phyloP scores from a whole-genome alignment of 306 rosid genomes.

The Medicago ruthenica region DNA sequence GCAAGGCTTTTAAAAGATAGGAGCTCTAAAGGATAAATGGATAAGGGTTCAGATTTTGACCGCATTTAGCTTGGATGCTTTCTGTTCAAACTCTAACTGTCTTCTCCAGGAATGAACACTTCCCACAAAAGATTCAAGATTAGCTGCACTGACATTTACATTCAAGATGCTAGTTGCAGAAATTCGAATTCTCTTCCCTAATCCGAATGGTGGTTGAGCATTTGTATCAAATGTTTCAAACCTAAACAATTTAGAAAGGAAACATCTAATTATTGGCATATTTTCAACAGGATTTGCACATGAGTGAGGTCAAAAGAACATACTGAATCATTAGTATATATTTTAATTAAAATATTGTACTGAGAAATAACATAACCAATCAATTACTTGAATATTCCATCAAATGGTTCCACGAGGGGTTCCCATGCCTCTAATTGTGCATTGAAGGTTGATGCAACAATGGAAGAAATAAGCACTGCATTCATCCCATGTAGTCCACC shows the following conservation, averaged over 20 bases:
- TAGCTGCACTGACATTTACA: slow-evolving; percentile 88
- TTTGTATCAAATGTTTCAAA: slow-evolving; percentile 85
- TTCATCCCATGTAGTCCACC: slow-evolving; percentile 89
- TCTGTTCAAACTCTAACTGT: slow-evolving; percentile 86
- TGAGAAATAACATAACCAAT: slow-evolving; percentile 13
- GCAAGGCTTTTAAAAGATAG: slow-evolving; percentile 34
- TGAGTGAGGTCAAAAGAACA: slow-evolving; percentile 29
- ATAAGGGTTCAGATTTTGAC: slow-evolving; percentile 49
- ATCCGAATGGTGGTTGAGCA: slow-evolving; percentile 60
- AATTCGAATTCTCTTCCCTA: slow-evolving; percentile 84
- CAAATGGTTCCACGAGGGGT: slow-evolving; percentile 95
- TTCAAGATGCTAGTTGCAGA: slow-evolving; percentile 88
- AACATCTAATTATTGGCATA: slow-evolving; percentile 33
- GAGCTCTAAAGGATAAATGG: slow-evolving; percentile 34
- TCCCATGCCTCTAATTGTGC: slow-evolving; percentile 98
- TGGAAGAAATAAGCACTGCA: slow-evolving; percentile 90
- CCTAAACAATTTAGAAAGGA: slow-evolving; percentile 56
- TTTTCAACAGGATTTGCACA: slow-evolving; percentile 28
- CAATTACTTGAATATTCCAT: slow-evolving; percentile 94
- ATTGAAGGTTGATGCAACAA: slow-evolving; percentile 96
- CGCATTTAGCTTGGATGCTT: slow-evolving; percentile 71
- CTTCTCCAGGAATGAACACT: slow-evolving; percentile 87
- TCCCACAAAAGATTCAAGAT: slow-evolving; percentile 77
- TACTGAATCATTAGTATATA: slow-evolving; percentile 3
- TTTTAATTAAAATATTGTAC: slow-evolving; percentile 9